phyloP scores from a whole-genome alignment of 2,329 filamentous ascomycete species.

The Celoporthe dispersa region DNA sequence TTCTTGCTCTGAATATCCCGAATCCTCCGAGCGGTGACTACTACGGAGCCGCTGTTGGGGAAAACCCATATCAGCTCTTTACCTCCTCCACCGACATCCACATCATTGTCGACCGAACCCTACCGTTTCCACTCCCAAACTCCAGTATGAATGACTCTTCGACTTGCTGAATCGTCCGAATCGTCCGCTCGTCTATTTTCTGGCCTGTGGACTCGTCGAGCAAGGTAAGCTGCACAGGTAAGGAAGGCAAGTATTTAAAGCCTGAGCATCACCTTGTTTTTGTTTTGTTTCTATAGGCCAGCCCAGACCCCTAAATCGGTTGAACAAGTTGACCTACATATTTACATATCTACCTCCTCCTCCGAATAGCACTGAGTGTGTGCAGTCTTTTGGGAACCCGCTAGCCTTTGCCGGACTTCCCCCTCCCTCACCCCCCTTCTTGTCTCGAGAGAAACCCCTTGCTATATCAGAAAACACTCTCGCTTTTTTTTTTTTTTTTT shows the following conservation, averaged over 20 bases:
- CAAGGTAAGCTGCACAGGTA: conserved; percentile 7
- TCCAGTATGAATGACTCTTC: background rate
- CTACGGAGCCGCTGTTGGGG: conserved; percentile 26
- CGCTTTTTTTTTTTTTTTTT: no score
- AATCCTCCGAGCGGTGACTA: conserved; percentile 9
- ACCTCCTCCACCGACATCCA: conserved; percentile 21
- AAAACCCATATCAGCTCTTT: conserved; percentile 22
- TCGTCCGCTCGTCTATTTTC: background rate
- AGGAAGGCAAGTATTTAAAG: background rate
- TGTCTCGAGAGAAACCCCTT: background rate
- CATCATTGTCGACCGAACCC: background rate
- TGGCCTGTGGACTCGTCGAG: background rate
- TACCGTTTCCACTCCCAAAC: background rate
- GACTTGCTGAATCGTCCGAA: conserved; percentile 12
- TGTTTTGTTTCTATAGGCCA: background rate
- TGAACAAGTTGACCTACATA: background rate
- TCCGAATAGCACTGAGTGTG: background rate
- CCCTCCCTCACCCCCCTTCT: background rate
- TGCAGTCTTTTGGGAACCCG: background rate
- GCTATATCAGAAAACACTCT: background rate
- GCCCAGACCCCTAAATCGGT: conserved; percentile 1
- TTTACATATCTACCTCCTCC: background rate
- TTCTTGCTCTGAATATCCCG: background rate
- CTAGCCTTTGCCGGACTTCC: background rate
- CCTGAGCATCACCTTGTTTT: background rate